A percentile compares a stretch with the other conserved stretches of the same genome.
Conservation (phyloP, 163 green algal species). For the Coccomyxa subellipsoidea region DNA sequence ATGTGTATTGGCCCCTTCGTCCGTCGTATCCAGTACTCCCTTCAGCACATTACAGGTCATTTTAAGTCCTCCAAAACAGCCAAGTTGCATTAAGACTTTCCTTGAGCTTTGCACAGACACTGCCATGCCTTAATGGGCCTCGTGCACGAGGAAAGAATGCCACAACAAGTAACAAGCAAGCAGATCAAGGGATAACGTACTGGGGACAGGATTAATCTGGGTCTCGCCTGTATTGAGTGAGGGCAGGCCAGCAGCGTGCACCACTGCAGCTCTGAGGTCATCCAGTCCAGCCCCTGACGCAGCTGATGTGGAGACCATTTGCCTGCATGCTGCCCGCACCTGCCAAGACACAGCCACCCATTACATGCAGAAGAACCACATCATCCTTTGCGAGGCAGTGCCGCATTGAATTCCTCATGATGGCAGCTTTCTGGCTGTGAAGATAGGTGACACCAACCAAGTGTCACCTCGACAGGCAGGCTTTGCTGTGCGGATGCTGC, state of each 20-base stretch:
- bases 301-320: constrained; percentile 64
- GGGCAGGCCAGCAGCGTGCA: constrained; percentile 30
- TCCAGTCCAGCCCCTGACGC: constrained; percentile 60
- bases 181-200: neutral
- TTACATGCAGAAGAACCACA: neutral
- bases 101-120: too few relatives aligned
- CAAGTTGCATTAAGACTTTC: too few relatives aligned
- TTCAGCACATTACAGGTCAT: too few relatives aligned
- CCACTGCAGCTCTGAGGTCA: constrained; percentile 58
- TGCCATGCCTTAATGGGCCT: neutral
- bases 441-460: neutral
- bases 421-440: too few relatives aligned
- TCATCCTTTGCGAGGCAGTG: too few relatives aligned
- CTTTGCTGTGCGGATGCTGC: neutral
- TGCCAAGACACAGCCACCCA: neutral
- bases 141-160: neutral
- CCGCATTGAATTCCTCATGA: too few relatives aligned
- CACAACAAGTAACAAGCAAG: neutral
- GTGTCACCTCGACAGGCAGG: neutral
- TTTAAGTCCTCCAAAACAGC: too few relatives aligned
- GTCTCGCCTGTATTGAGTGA: constrained; percentile 38
- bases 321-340: constrained; percentile 16
- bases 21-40: too few relatives aligned
- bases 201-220: neutral
- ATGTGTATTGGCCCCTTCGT: neutral